A percentile compares a stretch with the other conserved stretches of the same genome.
Evolutionary conservation across 169 alveolate species (phyloP).

Genomic region (Theileria annulata): DNA sequence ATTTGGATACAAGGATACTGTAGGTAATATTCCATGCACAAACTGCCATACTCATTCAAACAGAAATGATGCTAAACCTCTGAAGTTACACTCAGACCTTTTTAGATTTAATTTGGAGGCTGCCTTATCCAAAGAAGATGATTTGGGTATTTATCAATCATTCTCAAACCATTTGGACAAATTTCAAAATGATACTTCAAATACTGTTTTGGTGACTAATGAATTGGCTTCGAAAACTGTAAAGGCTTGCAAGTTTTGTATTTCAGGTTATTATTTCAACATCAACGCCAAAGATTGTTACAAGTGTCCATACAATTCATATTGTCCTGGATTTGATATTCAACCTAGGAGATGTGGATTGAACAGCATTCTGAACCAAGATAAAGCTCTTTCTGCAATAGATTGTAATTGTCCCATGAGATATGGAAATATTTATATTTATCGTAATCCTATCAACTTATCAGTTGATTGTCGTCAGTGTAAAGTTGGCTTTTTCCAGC

Average conservation of each 20-base stretch:
- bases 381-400: conserved; percentile 30
- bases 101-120: not conserved
- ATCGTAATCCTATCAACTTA: conserved; percentile 53
- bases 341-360: conserved; percentile 53
- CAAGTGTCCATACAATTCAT: conserved; percentile 47
- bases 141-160: not conserved
- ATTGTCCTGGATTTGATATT: conserved; percentile 61
- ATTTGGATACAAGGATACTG: conserved; percentile 59
- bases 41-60: conserved; percentile 29
- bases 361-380: conserved; percentile 18
- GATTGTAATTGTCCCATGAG: conserved; percentile 73
- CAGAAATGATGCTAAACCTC: not conserved
- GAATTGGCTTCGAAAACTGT: conserved; percentile 6
- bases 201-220: conserved; percentile 27
- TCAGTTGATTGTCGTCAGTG: conserved; percentile 67
- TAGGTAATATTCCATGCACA: conserved; percentile 45
- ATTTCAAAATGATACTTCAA: not conserved
- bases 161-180: not conserved
- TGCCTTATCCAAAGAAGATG: not conserved
- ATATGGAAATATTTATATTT: conserved; percentile 61
- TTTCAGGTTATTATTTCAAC: conserved; percentile 48
- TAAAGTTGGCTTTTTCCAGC: conserved; percentile 72
- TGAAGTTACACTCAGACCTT: not conserved
- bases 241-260: conserved; percentile 40
- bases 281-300: conserved; percentile 31